Evolutionary conservation across 75 land plant species (phyloP).

Genomic region (Ceratopteris richardii): DNA sequence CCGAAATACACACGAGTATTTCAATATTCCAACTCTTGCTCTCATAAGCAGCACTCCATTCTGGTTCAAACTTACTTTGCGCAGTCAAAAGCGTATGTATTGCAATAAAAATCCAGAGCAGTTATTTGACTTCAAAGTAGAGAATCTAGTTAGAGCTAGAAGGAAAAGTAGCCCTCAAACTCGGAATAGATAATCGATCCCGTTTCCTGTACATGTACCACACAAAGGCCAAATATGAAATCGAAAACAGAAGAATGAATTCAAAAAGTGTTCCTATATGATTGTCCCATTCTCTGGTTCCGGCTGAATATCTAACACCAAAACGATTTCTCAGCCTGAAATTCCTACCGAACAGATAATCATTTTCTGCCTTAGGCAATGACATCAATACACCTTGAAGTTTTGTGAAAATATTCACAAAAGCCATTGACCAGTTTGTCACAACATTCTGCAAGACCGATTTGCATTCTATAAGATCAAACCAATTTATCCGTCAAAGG

Average conservation of each 20-base stretch:
- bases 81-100: no score
- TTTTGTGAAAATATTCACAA: not conserved
- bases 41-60: no score
- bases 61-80: no score
- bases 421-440: constrained; percentile 2
- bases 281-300: not conserved
- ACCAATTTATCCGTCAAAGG: not conserved
- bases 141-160: no score
- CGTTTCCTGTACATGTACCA: not conserved
- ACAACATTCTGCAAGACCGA: not conserved
- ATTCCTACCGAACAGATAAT: not conserved
- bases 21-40: no score
- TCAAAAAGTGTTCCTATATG: not conserved
- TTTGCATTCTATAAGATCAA: no score
- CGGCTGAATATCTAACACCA: not conserved
- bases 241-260: not conserved
- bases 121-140: no score
- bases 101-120: no score
- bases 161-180: no score
- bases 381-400: not conserved
- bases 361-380: not conserved
- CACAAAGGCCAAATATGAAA: not conserved
- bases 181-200: no score
- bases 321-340: not conserved
- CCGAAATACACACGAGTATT: no score